These are phyloP conservation scores for Plasmopara viticola DNA, from an alignment of 352 stramenopile genomes.

Conservation along the genomic window DNA sequence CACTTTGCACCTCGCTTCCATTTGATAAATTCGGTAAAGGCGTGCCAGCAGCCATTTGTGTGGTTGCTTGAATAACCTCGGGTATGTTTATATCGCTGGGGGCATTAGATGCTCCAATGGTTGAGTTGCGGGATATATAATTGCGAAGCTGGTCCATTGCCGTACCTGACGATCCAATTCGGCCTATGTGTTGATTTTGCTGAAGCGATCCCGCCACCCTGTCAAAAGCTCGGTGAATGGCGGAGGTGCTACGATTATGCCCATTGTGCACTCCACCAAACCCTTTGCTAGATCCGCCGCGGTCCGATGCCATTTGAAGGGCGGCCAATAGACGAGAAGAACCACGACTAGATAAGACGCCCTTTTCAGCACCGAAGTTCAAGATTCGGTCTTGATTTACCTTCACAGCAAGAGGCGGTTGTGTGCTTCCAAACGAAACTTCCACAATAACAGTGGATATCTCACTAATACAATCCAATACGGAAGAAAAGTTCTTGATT, in stretches of 20 bases:
- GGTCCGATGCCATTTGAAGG: slow-evolving; percentile 37
- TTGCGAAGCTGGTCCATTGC: slow-evolving; percentile 55
- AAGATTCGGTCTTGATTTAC: slow-evolving; percentile 56
- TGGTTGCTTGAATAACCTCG: no score
- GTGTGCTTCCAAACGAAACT: slow-evolving; percentile 37
- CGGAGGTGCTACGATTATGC: slow-evolving; percentile 16
- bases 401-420: slow-evolving; percentile 34
- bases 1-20: slow-evolving; percentile 18
- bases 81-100: slow-evolving; percentile 9
- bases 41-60: slow-evolving; percentile 2
- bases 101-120: slow-evolving; percentile 8
- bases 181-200: slow-evolving; percentile 17
- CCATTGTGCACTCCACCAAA: slow-evolving; percentile 16
- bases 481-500: slow-evolving; percentile 58
- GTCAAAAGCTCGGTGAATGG: slow-evolving; percentile 40
- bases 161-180: slow-evolving; percentile 16
- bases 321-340: slow-evolving; percentile 55
- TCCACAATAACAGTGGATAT: slow-evolving; percentile 43
- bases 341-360: slow-evolving; percentile 14
- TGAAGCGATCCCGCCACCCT: slow-evolving; percentile 35
- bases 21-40: slow-evolving; percentile 12
- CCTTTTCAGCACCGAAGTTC: slow-evolving; percentile 38
- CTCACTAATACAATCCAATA: slow-evolving; percentile 41
- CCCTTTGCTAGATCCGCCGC: slow-evolving; percentile 18
- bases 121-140: slow-evolving; percentile 33